A percentile compares a stretch with the other conserved stretches of the same genome.
These are phyloP conservation scores for Mycena chlorophos DNA, from an alignment of 768 basidiomycete genomes.

Conservation along the genomic window DNA sequence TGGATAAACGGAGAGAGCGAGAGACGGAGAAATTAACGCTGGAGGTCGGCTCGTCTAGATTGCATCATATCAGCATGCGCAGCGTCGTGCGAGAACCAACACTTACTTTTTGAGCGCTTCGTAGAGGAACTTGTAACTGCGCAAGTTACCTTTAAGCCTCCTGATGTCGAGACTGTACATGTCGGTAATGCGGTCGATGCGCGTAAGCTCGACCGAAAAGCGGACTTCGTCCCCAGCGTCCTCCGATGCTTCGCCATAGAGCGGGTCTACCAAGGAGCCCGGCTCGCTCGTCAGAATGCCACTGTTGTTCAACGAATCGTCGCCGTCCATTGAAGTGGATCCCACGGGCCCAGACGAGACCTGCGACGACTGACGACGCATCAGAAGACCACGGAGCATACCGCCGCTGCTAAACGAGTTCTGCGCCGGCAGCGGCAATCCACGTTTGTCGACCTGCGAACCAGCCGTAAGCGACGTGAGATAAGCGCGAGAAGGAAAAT, in stretches of 20 bases:
- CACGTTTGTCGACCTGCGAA: constrained; percentile 81
- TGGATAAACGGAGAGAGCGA: constrained; percentile 5
- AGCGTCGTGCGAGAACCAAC: neutral
- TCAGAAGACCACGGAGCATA: constrained; percentile 84
- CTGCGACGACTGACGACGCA: constrained; percentile 90
- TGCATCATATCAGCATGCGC: too few species aligned
- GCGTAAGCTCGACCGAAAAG: constrained; percentile 92
- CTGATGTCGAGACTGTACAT: constrained; percentile 92
- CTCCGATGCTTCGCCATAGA: constrained; percentile 78
- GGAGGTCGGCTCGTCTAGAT: constrained; percentile 51
- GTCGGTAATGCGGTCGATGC: constrained; percentile 85
- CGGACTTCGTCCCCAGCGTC: constrained; percentile 95
- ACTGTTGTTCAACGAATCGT: constrained; percentile 38
- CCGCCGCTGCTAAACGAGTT: constrained; percentile 68
- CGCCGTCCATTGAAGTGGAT: constrained; percentile 51
- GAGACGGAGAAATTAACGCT: constrained; percentile 27
- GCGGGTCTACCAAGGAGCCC: constrained; percentile 45
- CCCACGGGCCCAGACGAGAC: constrained; percentile 49
- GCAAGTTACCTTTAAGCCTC: constrained; percentile 86
- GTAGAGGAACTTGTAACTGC: constrained; percentile 91
- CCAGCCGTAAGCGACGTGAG: constrained; percentile 1
- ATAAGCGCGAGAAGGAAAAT: constrained; percentile 14
- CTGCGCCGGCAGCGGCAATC: constrained; percentile 80
- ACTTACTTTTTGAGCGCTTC: constrained; percentile 85
- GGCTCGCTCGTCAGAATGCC: constrained; percentile 45